Base-by-base conservation (phyloP, 768 basidiomycete species). In the Candolleomyces efflorescens region DNA sequence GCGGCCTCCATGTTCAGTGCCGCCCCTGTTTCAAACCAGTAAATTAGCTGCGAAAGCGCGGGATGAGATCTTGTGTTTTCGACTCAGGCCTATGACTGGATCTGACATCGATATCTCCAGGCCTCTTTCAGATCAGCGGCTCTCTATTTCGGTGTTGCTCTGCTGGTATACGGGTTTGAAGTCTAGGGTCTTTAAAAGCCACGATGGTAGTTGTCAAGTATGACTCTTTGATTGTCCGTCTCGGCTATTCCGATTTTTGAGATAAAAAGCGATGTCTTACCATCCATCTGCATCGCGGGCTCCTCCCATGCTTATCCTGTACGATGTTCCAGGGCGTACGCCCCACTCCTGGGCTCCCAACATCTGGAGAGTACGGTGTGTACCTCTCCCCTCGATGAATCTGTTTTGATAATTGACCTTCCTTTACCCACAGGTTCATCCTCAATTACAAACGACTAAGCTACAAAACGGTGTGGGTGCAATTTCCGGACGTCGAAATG, bases 341-440 rank as follows among this genome's bases (percentile, higher is more conserved):
- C 75, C 83, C 1, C 83, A 86, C 54, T 79, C 87, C n/a, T 90
- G 88, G 88, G 84, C 84, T 53, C 89, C 89, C 26, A 87, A 87
- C 60, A 78, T 86, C 26, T 90, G 88, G 88, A 78, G 86, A 45
- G 80, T 90, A 60, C 75, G 89, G 87, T 84, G 53, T 32, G 73
- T 55, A 15, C 38, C 41, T 11, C 13, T 37, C 27, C 60, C 9
- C 15, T 17, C 11, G 15, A 11, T 27, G 12, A 38, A 22, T 45
- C 27, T 32, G 37, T 15, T 44, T 44, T 22, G 61, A 15, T 32
- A 41, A 24, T 55, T 56, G 23, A 60, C 48, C 37, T 22, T 55
- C 44, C 43, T 41, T 24, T 18, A 53, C 18, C 32, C 53, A 36
- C 55, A 89, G 88, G 48, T 81, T 89, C 52, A 83, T 89, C 45